A percentile compares a stretch with the other conserved stretches of the same genome.
These are phyloP conservation scores for Lactuca saligna DNA, from an alignment of 129 eudicot genomes.

Conservation along the genomic window DNA sequence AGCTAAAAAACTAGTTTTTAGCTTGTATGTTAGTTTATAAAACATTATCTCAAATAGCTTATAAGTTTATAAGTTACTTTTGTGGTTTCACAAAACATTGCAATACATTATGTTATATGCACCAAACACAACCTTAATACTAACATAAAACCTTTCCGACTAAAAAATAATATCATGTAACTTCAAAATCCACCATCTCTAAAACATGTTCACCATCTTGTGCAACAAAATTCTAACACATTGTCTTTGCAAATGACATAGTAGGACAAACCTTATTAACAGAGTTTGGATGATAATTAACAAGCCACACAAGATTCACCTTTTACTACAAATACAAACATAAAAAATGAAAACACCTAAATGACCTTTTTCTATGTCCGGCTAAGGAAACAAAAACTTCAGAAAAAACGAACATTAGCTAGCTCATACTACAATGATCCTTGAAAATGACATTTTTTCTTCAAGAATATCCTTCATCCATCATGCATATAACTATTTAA, in stretches of 20 bases:
- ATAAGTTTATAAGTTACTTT: too few relatives aligned
- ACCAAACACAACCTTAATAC: too few relatives aligned
- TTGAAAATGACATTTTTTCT: constrained; percentile 1
- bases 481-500: too few relatives aligned
- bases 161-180: background rate
- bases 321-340: constrained; percentile 13
- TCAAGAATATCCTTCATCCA: background rate
- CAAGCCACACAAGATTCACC: constrained; percentile 18
- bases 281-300: background rate
- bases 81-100: too few relatives aligned
- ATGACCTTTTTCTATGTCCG: constrained; percentile 12
- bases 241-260: constrained; percentile 16
- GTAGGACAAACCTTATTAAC: constrained; percentile 17
- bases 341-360: background rate
- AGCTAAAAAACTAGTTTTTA: too few relatives aligned
- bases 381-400: constrained; percentile 6
- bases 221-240: constrained; percentile 14
- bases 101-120: too few relatives aligned
- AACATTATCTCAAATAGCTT: too few relatives aligned
- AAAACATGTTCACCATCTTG: constrained; percentile 13
- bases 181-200: background rate
- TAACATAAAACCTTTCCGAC: background rate
- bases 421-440: constrained; percentile 7
- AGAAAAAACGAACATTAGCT: constrained; percentile 1
- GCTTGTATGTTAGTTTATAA: too few relatives aligned